Evolutionary conservation across 148 eudicot genomes (phyloP).

Genomic region (Amaranthus hypochondriacus): DNA sequence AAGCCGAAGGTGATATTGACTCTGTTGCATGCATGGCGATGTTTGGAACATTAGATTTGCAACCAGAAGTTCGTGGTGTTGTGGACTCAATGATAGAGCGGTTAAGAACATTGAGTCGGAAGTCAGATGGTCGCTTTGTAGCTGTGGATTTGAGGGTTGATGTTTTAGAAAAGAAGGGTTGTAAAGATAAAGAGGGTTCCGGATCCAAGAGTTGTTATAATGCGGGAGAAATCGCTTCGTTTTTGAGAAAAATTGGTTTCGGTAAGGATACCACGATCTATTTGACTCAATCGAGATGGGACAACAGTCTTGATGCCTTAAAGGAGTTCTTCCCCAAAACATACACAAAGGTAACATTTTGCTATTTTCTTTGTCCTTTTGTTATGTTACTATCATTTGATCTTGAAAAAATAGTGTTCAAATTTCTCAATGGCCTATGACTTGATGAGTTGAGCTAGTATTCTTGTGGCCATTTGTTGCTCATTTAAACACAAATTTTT

Average conservation of each 20-base stretch:
- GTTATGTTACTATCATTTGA: too few species aligned
- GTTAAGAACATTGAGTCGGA: constrained; percentile 67
- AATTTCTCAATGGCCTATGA: too few species aligned
- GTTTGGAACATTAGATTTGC: constrained; percentile 77
- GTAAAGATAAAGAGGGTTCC: constrained; percentile 39
- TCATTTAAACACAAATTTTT: too few species aligned
- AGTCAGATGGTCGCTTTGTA: constrained; percentile 69
- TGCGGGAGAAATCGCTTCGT: constrained; percentile 69
- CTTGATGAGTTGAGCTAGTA: too few species aligned
- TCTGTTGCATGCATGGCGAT: constrained; percentile 76
- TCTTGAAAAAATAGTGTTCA: too few species aligned
- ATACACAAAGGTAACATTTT: constrained; percentile 75
- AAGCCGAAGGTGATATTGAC: constrained; percentile 33
- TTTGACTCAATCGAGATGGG: constrained; percentile 94
- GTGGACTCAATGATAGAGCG: constrained; percentile 83
- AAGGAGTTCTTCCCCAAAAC: constrained; percentile 91
- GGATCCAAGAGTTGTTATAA: constrained; percentile 71
- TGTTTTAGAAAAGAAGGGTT: constrained; percentile 71
- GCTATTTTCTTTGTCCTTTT: background rate
- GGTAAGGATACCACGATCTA: constrained; percentile 78
- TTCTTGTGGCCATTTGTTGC: too few species aligned
- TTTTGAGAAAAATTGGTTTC: constrained; percentile 68
- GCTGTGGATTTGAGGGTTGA: constrained; percentile 88
- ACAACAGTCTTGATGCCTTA: constrained; percentile 66
- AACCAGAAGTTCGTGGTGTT: constrained; percentile 68